A percentile compares a stretch with the other conserved stretches of the same genome.
Evolutionary conservation across 768 basidiomycete genomes (phyloP).

Genomic region (Boletus pseudo-olivaceus): DNA sequence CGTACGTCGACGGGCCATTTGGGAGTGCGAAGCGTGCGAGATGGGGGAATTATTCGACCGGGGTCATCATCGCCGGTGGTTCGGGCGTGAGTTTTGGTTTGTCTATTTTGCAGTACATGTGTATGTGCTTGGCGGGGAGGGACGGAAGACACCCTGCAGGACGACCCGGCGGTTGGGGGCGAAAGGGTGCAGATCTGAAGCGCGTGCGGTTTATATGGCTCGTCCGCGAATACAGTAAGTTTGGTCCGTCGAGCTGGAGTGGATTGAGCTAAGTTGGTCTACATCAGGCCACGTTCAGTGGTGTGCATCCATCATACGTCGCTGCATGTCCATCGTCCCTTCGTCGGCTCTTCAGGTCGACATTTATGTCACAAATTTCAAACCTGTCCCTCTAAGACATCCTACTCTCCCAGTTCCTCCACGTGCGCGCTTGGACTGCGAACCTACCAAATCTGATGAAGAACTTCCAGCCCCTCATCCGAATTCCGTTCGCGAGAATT

Average conservation of each 20-base stretch:
- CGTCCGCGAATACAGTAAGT: conserved; percentile 69
- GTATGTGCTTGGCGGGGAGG: conserved; percentile 53
- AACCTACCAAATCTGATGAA: conserved; percentile 8
- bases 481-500: conserved; percentile 17
- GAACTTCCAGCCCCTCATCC: conserved; percentile 38
- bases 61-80: conserved; percentile 66
- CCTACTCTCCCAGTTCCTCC: conserved; percentile 5
- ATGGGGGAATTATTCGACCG: conserved; percentile 59
- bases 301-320: conserved; percentile 65
- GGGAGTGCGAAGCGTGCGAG: conserved; percentile 58
- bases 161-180: conserved; percentile 41
- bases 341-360: conserved; percentile 53
- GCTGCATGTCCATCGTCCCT: conserved; percentile 55
- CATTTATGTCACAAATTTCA: conserved; percentile 69
- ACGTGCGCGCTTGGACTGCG: conserved; percentile 14
- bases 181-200: conserved; percentile 38
- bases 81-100: conserved; percentile 74
- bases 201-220: conserved; percentile 77
- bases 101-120: conserved; percentile 62
- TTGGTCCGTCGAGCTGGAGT: not conserved
- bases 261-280: not conserved
- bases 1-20: conserved; percentile 65
- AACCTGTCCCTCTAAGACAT: conserved; percentile 23
- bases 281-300: conserved; percentile 67
- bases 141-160: conserved; percentile 50